Evolutionary conservation across 306 rosid species (phyloP), one percentile per base, ranked within the genome.

Genomic region (Purshia tridentata): DNA sequence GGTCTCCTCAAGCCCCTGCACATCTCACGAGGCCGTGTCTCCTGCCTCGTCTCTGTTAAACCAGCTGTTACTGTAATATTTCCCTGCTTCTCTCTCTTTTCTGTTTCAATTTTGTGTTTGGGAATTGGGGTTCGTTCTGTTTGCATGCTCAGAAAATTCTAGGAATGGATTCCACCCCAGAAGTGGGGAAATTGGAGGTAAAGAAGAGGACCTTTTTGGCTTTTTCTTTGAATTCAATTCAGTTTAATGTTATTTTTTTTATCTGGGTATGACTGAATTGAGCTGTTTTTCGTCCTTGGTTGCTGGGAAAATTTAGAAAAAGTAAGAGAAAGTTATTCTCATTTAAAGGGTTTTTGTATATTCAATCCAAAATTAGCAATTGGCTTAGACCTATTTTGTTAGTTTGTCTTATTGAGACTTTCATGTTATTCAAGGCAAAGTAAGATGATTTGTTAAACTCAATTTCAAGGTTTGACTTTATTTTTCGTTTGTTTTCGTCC

Each of bases 31-130:
- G 90, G 87, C 76, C 82, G 67, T 19, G 14, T 83, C 72, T 67
- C 85, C 71, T 86, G 83, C 63, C 77, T 77, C 45, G 76, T 86
- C 72, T 40, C 76, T 37, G 82, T 78, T 70, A 61, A 77, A 6
- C 84, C 87, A 44, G 71, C 60, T 23, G 20, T 83, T 41, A 10
- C 40, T 29, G 90, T 86, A 80, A 73, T 16, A 29, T 48, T 20
- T 40, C 35, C 50, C 4, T 10, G 46, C 40, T 5, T 42, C 5
- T 29, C 23, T 23, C 15, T 51, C 46, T 48, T 73, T 49, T 4
- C 22, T 23, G 20, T 41, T 57, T 61, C 56, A 20, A n/a, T 5
- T 37, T 48, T 5, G 35, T 19, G 7, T 4, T 18, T 23, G 10
- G n/a, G n/a, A n/a, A n/a, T n/a, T n/a, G n/a, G 9, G 14, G 16